Percentiles rank a stretch among this genome's conserved stretches.
Evolutionary conservation across 305 asterid species (phyloP).

Genomic region (Fraxinus platypoda): DNA sequence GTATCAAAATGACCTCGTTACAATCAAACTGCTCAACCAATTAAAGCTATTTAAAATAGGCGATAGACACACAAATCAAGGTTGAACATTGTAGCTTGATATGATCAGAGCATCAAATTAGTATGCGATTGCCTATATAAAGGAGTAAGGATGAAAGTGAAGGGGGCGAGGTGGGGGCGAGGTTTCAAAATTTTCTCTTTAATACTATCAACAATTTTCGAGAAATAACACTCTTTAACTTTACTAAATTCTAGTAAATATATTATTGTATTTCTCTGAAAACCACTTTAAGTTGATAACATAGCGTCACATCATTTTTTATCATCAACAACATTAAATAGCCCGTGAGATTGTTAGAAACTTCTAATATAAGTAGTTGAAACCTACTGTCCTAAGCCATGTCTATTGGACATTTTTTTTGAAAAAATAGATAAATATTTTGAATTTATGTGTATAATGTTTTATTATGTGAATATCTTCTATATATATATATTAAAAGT

Average conservation of each 20-base stretch:
- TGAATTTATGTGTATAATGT: too few relatives aligned
- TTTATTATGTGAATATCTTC: too few relatives aligned
- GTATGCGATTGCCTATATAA: neutral
- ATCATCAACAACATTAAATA: neutral
- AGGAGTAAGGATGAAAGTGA: neutral
- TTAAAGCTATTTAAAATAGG: neutral
- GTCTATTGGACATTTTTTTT: too few relatives aligned
- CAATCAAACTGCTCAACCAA: neutral
- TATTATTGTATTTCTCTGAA: neutral
- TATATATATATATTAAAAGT: too few relatives aligned
- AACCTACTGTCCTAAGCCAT: neutral
- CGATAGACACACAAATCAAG: neutral
- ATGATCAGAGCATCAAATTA: neutral
- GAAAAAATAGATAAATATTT: too few relatives aligned
- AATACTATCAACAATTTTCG: neutral
- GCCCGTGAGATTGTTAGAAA: neutral
- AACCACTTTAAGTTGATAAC: neutral
- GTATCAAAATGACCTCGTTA: neutral
- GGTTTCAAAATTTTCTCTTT: neutral
- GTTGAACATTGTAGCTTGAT: neutral
- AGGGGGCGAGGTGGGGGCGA: neutral
- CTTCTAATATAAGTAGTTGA: neutral
- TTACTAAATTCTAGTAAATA: neutral
- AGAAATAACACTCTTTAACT: neutral
- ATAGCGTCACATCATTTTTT: neutral